phyloP scores from a whole-genome alignment of 768 basidiomycete genomes.

The Kwoniella botswanensis region DNA sequence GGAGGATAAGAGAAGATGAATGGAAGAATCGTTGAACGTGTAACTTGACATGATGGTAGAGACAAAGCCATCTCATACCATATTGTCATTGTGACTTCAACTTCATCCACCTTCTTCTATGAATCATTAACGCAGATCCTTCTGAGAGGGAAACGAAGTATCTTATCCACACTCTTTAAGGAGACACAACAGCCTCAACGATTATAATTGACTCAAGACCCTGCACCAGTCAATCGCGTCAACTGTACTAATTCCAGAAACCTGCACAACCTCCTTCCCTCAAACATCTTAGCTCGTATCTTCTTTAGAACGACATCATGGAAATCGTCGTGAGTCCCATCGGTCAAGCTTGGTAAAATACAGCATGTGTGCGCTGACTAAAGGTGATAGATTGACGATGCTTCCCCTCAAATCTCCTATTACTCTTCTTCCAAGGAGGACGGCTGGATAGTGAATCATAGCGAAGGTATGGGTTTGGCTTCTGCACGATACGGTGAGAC shows the following conservation, averaged over 20 bases:
- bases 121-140: not conserved
- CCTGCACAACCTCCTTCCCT: too few relatives aligned
- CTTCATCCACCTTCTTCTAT: too few relatives aligned
- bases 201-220: not conserved
- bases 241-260: not conserved
- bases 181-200: not conserved
- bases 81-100: too few relatives aligned
- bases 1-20: not conserved
- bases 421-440: not conserved
- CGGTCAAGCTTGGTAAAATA: not conserved
- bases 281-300: too few relatives aligned
- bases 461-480: not conserved
- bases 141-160: not conserved
- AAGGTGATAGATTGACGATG: conserved; percentile 14
- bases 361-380: not conserved
- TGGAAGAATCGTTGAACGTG: not conserved
- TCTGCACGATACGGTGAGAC: too few relatives aligned
- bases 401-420: conserved; percentile 18
- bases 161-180: not conserved
- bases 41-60: too few relatives aligned
- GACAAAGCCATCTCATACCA: too few relatives aligned
- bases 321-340: conserved; percentile 7
- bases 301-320: not conserved
- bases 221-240: not conserved
- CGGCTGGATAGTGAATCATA: conserved; percentile 7